Evolutionary conservation across 2,329 filamentous ascomycete genomes (phyloP), one percentile per base, ranked within the genome.

Genomic region (Aspergillus fischeri): DNA sequence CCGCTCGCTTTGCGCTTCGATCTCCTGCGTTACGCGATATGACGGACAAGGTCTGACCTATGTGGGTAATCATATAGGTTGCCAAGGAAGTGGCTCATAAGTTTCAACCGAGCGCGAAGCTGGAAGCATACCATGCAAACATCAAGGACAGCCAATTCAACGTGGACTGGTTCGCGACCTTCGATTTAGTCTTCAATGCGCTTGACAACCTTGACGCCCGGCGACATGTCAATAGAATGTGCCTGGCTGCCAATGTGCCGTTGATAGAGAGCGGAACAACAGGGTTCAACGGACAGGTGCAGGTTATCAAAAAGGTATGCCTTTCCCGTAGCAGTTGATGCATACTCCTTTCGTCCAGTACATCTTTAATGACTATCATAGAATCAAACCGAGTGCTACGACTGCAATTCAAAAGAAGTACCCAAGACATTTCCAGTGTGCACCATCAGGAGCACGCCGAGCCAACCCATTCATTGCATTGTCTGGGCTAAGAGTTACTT

Each of bases 401-500:
- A 99, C 71, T 99, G 94, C 78, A 89, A 86, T 14, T 83, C 86
- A 2, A 99, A 99, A 74, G 89, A 93, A 59, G 86, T 89, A 1
- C 93, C 93, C 5, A 97, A 96, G 73, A 89, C 89, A 1, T 97
- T 95, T 69, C 92, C 94, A 1, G 92, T 97, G 45, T 99, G 94
- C 78, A 99, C 94, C 1, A 97, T 99, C 67, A 86, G 94, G 72
- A 97, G 91, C 73, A 99, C 92, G 0, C 94, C 94, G 0, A 96
- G 90, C 63, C 93, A 97, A 68, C 91, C 93, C 0, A 97, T 99
- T 47, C 94, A 99, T 76, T 97, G 94, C 77, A 99, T 99, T 60
- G 93, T 99, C 2, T 99, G 94, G 94, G 93, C 85, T 21, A 99
- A 97, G 77, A 96, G 92, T 72, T 99, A 97, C 73, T 82, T 99